Base-by-base conservation (phyloP, 176 grass and related monocot species). In the Aegilops speltoides region DNA sequence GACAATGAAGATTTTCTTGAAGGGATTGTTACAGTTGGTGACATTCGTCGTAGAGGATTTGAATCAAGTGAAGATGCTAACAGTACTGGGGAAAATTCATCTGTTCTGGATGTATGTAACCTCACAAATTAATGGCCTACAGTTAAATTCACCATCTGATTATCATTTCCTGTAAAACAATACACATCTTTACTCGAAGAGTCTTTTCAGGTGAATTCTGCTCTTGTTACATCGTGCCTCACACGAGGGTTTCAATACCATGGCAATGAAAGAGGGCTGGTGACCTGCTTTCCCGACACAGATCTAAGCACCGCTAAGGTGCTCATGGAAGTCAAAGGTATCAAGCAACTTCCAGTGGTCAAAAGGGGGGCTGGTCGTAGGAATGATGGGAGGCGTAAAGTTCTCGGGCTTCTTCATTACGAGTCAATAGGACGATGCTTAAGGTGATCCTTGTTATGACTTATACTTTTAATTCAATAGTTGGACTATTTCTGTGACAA, bases 241-340 rank as follows among this genome's bases (percentile, higher is more conserved):
- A 96, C 90, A 82, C 85, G 94, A 90, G 97, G 94, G 77, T 94
- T 98, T 91, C 86, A 94, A 79, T 93, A 93, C 84, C 91, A 89
- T 15, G 94, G 93, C 75, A 93, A 88, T 60, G 92, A 98, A 79
- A 78, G 88, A 93, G 97, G 97, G 88, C 83, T 98, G 22, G 74
- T 98, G 59, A 98, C 92, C 32, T 96, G 97, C 86, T 98, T 98
- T 71, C 88, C 89, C 13, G 97, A 96, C 82, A 98, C 94, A 66
- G 94, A 98, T 91, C 88, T 98, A 88, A 98, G 93, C 69, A 96
- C 90, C 15, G 97, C 97, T 46, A 98, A 98, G 84, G 88, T 93
- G 50, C 92, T 98, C 66, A 98, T 98, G 94, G 97, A 98, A 68
- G 97, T 95, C 31, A 98, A 98, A 91, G 93, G 92, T 66, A 94